Conservation (phyloP, 108 stramenopile species). For the Skeletonema marinoi region DNA sequence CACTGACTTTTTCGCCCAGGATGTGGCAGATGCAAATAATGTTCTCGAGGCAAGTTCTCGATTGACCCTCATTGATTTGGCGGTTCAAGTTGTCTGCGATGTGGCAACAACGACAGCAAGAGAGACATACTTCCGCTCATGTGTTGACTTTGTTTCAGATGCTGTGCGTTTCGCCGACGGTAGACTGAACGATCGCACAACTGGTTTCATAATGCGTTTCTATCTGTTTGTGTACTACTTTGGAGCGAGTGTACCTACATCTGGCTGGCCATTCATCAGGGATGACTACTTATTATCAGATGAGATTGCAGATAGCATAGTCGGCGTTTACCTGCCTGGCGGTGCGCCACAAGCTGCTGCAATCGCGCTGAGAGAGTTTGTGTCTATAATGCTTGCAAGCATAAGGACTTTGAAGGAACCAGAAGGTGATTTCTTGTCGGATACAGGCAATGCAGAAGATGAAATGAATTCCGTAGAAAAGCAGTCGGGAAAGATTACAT, state of each 20-base stretch:
- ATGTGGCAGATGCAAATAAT: conserved; percentile 45
- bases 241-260: conserved; percentile 70
- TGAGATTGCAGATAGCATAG: conserved; percentile 5
- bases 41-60: conserved; percentile 31
- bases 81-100: conserved; percentile 87
- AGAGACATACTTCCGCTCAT: conserved; percentile 70
- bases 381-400: conserved; percentile 46
- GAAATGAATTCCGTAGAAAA: background rate
- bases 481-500: conserved; percentile 10
- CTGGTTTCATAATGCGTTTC: conserved; percentile 80
- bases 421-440: background rate
- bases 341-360: conserved; percentile 81
- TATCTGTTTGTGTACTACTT: conserved; percentile 87
- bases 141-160: conserved; percentile 81
- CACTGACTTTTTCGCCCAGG: conserved; percentile 70
- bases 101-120: conserved; percentile 75
- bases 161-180: conserved; percentile 70
- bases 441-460: background rate
- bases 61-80: conserved; percentile 76
- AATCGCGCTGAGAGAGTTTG: conserved; percentile 71
- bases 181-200: conserved; percentile 72
- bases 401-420: conserved; percentile 20
- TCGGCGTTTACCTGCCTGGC: conserved; percentile 52
- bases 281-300: conserved; percentile 35
- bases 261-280: conserved; percentile 34